Evolutionary conservation across 768 basidiomycete species (phyloP), one percentile per base, ranked within the genome.

Genomic region (Calocybe gangraenosa): DNA sequence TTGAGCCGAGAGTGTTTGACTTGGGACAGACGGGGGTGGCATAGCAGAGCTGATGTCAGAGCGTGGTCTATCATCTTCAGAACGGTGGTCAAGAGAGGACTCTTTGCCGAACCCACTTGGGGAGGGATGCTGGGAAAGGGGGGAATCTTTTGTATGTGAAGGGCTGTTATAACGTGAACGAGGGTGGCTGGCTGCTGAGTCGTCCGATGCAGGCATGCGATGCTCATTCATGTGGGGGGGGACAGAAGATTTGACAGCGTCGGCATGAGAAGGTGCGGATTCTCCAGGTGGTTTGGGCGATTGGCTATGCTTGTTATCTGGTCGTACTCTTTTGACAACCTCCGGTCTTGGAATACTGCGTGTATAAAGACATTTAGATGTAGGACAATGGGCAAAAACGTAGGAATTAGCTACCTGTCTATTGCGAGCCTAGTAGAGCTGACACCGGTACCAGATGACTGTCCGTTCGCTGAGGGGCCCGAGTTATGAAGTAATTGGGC

Each of bases 11-110:
- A 70, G 65, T 0, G 87, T 89, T 55, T 89, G 86, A 55, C 88
- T 91, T 2, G 89, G 89, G 38, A 73, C 79, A 19, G 68, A 72
- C 14, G 89, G 89, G 3, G 90, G 89, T 10, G 84, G 86, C 87
- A 92, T 91, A 1, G 58, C 58, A 28, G 76, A 72, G n/a, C 57
- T 60, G 22, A 58, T 57, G 42, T 71, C 74, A 13, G 55, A 52
- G 21, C 70, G 69, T 18, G 57, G 46, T 37, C 65, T 67, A 30
- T 75, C 73, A 11, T 81, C 79, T 5, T 47, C 39, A 44, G 62
- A 61, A 40, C 67, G 68, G 39, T 65, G 60, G 34, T 14, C 51
- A 33, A 68, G 69, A 25, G 74, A 71, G 7, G 69, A 65, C 51
- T 76, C 63, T 37, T 61, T 58, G 22, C 57, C 51, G 32, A 53